These are phyloP conservation scores for Neotropicomus parvogracilis DNA, from an alignment of 1,284 basidiomycete species.

Conservation along the genomic window DNA sequence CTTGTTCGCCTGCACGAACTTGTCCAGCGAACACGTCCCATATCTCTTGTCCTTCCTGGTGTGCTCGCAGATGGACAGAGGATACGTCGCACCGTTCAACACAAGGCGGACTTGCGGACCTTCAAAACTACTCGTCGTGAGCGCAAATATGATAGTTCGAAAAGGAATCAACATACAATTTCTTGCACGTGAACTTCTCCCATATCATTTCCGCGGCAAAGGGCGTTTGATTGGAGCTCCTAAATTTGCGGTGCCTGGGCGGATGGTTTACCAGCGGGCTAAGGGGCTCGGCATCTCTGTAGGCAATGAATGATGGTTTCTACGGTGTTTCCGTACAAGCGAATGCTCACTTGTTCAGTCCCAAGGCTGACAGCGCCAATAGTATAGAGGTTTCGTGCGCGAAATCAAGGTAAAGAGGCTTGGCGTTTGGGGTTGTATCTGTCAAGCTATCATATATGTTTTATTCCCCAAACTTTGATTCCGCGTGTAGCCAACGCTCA, in stretches of 20 bases:
- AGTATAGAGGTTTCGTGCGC: constrained; percentile 48
- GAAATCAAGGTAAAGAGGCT: constrained; percentile 43
- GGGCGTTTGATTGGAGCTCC: constrained; percentile 33
- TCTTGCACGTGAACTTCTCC: constrained; percentile 43
- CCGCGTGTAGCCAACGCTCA: constrained; percentile 8
- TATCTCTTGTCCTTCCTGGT: constrained; percentile 28
- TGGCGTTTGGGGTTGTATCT: constrained; percentile 32
- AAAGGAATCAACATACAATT: constrained; percentile 25
- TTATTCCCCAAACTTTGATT: not conserved
- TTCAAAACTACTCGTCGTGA: constrained; percentile 11
- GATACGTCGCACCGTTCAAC: constrained; percentile 42
- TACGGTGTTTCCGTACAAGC: not conserved
- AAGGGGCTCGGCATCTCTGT: constrained; percentile 35
- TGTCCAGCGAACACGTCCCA: constrained; percentile 40
- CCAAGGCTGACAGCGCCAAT: constrained; percentile 41
- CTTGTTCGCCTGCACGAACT: constrained; percentile 35
- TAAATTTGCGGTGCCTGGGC: constrained; percentile 35
- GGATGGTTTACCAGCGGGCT: constrained; percentile 25
- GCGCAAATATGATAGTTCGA: not conserved
- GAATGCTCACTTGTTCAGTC: constrained; percentile 37
- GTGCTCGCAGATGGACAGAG: constrained; percentile 35
- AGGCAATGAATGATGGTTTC: not conserved
- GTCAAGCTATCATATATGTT: constrained; percentile 32
- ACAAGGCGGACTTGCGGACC: constrained; percentile 44
- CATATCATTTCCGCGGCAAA: constrained; percentile 47